A percentile compares a stretch with the other conserved stretches of the same genome.
Evolutionary conservation across 306 rosid genomes (phyloP).

Genomic region (Mucuna pruriens): DNA sequence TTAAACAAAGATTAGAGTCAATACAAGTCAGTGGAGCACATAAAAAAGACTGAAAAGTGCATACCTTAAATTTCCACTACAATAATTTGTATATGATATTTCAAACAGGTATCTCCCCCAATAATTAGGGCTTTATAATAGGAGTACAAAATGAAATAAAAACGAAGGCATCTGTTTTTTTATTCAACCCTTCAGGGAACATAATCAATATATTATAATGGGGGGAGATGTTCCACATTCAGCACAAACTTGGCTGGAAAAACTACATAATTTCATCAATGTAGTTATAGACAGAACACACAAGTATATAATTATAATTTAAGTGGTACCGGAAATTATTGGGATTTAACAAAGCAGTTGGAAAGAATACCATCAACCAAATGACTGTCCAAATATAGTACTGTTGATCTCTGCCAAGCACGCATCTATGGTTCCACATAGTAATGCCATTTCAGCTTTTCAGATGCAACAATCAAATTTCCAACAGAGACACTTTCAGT

Average conservation of each 20-base stretch:
- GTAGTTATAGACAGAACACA: background rate
- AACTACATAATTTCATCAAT: background rate
- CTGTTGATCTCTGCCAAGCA: background rate
- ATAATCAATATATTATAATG: background rate
- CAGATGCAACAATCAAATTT: slow-evolving; percentile 14
- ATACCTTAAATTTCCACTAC: background rate
- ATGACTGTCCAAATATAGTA: background rate
- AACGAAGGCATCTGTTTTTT: background rate
- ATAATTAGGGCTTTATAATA: background rate
- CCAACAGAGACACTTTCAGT: background rate
- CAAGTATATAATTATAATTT: background rate
- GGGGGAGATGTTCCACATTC: background rate
- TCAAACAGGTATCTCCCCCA: slow-evolving; percentile 12
- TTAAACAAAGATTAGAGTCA: background rate
- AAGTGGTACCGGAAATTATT: background rate
- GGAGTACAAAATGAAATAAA: background rate
- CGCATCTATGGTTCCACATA: background rate
- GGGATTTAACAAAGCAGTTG: background rate
- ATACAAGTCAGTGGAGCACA: background rate
- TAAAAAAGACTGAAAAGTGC: background rate
- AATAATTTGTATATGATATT: background rate
- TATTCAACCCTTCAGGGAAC: background rate
- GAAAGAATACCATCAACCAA: slow-evolving; percentile 22
- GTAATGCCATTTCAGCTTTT: background rate
- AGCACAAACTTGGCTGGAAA: background rate